Percentiles rank a stretch among this genome's conserved stretches.
Evolutionary conservation across 2,329 filamentous ascomycete genomes (phyloP).

Genomic region (Colletotrichum godetiae): DNA sequence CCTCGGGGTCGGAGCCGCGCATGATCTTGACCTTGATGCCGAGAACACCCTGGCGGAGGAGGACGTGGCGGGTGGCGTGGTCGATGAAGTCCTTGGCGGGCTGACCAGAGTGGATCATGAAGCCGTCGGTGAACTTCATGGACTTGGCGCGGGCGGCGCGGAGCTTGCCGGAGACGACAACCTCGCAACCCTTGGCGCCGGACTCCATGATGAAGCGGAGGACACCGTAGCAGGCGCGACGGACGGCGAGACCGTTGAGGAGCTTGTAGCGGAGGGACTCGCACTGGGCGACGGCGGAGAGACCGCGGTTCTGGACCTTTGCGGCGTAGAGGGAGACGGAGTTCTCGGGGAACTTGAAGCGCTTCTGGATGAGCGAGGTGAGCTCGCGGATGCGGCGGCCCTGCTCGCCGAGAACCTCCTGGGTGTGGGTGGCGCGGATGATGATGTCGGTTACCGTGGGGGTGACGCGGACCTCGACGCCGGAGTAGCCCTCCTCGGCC

Average conservation of each 20-base stretch:
- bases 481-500: slow-evolving; percentile 99
- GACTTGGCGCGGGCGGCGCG: slow-evolving; percentile 98
- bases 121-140: slow-evolving; percentile 99
- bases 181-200: slow-evolving; percentile 99
- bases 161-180: slow-evolving; percentile 99
- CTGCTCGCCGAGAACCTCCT: slow-evolving; percentile 99
- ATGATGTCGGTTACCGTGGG: slow-evolving; percentile 99
- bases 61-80: slow-evolving; percentile 97
- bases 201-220: slow-evolving; percentile 99
- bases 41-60: slow-evolving; percentile 99
- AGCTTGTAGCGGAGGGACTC: slow-evolving; percentile 99
- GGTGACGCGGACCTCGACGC: slow-evolving; percentile 99
- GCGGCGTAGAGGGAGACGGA: slow-evolving; percentile 99
- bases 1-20: slow-evolving; percentile 98
- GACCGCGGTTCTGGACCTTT: slow-evolving; percentile 99
- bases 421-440: slow-evolving; percentile 99
- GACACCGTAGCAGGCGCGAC: slow-evolving; percentile 99
- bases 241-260: slow-evolving; percentile 98
- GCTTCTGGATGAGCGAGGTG: slow-evolving; percentile 99
- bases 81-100: slow-evolving; percentile 99
- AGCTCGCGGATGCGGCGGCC: slow-evolving; percentile 99
- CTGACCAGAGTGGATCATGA: slow-evolving; percentile 99
- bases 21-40: slow-evolving; percentile 99
- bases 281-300: slow-evolving; percentile 99
- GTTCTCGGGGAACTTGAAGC: slow-evolving; percentile 99